Evolutionary conservation across 2,329 filamentous ascomycete genomes (phyloP).

Genomic region (Arthrobotrys pseudoclavata): DNA sequence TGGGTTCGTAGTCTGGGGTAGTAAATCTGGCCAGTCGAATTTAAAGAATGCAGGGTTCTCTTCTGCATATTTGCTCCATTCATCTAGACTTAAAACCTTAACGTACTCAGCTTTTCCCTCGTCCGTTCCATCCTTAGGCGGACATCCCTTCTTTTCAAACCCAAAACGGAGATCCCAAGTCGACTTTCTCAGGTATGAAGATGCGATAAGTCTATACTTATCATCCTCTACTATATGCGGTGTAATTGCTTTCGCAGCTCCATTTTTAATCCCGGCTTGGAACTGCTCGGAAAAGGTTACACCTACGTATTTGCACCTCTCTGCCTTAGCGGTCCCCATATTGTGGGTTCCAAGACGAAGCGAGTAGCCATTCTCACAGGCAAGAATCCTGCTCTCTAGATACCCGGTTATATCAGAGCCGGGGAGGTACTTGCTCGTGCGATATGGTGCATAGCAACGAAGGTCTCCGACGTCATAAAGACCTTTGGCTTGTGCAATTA

Average conservation of each 20-base stretch:
- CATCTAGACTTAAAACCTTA: not conserved
- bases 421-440: constrained; percentile 18
- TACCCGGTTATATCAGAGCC: constrained; percentile 6
- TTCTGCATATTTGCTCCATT: not conserved
- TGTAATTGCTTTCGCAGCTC: not conserved
- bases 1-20: not conserved
- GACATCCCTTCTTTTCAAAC: constrained; percentile 35
- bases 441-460: constrained; percentile 8
- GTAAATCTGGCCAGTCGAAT: not conserved
- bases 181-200: not conserved
- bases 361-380: constrained; percentile 15
- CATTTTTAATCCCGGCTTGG: not conserved
- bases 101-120: constrained; percentile 4
- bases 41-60: not conserved
- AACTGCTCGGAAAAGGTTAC: not conserved
- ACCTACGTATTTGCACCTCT: not conserved
- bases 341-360: constrained; percentile 3
- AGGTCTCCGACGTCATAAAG: not conserved
- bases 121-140: not conserved
- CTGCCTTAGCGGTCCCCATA: not conserved
- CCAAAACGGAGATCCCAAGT: constrained; percentile 7
- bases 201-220: constrained; percentile 2
- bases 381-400: constrained; percentile 15
- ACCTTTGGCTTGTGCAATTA: not conserved
- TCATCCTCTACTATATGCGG: constrained; percentile 7